Conservation (phyloP, 441 rosid genomes). For the Populus trichocarpa region DNA sequence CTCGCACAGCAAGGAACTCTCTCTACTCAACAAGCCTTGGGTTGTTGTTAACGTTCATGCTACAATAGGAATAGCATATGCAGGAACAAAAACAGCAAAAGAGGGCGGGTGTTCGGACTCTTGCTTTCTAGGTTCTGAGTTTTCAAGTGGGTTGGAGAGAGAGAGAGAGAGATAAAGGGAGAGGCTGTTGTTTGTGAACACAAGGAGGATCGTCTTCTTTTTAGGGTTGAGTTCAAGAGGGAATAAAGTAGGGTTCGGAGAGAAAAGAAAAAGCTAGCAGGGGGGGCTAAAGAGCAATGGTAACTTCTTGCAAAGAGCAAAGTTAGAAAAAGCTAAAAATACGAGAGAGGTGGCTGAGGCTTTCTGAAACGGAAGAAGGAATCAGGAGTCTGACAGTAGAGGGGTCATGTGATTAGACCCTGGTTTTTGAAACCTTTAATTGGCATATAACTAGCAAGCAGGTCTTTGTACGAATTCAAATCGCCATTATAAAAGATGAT, state of each 20-base stretch:
- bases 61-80: slow-evolving; percentile 20
- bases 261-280: slow-evolving; percentile 25
- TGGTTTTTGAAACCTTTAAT: slow-evolving; percentile 18
- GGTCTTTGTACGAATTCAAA: slow-evolving; percentile 44
- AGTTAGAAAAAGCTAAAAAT: slow-evolving; percentile 24
- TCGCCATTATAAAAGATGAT: slow-evolving; percentile 41
- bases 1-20: slow-evolving; percentile 2
- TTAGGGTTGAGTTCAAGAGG: slow-evolving; percentile 51
- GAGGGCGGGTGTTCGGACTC: slow-evolving; percentile 19
- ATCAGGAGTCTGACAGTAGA: slow-evolving; percentile 48
- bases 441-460: not conserved
- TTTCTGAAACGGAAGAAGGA: slow-evolving; percentile 19
- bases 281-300: slow-evolving; percentile 48
- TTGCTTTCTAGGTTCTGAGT: slow-evolving; percentile 27
- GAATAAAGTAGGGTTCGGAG: slow-evolving; percentile 49
- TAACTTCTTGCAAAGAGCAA: slow-evolving; percentile 63
- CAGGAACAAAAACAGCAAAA: slow-evolving; percentile 39
- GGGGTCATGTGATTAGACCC: slow-evolving; percentile 45
- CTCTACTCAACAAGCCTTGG: slow-evolving; percentile 18
- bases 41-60: slow-evolving; percentile 24
- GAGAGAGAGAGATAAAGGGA: slow-evolving; percentile 6
- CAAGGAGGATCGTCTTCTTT: slow-evolving; percentile 62
- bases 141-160: slow-evolving; percentile 24
- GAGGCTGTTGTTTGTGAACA: slow-evolving; percentile 47
- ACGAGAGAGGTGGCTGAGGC: slow-evolving; percentile 4